These are phyloP conservation scores for Wickerhamomyces subpelliculosus DNA, from an alignment of 805 yeast species.

Conservation along the genomic window DNA sequence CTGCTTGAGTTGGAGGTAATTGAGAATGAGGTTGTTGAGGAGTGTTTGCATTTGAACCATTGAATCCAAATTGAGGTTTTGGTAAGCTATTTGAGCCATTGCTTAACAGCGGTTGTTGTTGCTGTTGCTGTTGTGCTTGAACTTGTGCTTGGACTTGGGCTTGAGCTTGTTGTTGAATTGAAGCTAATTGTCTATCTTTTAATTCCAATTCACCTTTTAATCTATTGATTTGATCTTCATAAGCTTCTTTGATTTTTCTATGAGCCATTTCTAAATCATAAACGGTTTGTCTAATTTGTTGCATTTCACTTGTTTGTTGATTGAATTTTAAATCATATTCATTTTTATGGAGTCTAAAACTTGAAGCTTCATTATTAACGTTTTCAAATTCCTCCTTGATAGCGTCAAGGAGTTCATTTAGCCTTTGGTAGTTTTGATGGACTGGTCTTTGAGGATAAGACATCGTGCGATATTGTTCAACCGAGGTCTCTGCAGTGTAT, in stretches of 20 bases:
- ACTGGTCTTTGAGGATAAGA: conserved; percentile 24
- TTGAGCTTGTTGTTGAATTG: conserved; percentile 36
- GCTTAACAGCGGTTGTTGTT: conserved; percentile 13
- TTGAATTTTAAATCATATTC: conserved; percentile 84
- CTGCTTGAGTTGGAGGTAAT: conserved; percentile 26
- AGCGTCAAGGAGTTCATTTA: conserved; percentile 83
- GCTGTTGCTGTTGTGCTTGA: conserved; percentile 27
- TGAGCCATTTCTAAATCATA: conserved; percentile 92
- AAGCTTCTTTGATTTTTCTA: conserved; percentile 89
- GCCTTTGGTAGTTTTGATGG: conserved; percentile 24
- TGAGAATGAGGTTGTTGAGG: conserved; percentile 29
- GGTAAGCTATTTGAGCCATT: conserved; percentile 20
- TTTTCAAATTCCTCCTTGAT: conserved; percentile 86
- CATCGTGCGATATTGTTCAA: conserved; percentile 6
- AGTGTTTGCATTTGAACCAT: conserved; percentile 13
- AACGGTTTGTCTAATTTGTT: conserved; percentile 88
- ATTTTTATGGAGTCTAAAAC: conserved; percentile 83
- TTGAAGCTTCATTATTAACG: conserved; percentile 78
- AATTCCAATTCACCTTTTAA: conserved; percentile 81
- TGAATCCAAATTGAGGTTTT: conserved; percentile 14
- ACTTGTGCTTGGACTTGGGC: conserved; percentile 15
- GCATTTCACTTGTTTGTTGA: conserved; percentile 90
- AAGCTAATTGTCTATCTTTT: conserved; percentile 54
- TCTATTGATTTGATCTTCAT: conserved; percentile 85
- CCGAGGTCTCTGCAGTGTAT: too few species aligned